Conservation (phyloP, 805 yeast species). For the Candida hispaniensis region DNA sequence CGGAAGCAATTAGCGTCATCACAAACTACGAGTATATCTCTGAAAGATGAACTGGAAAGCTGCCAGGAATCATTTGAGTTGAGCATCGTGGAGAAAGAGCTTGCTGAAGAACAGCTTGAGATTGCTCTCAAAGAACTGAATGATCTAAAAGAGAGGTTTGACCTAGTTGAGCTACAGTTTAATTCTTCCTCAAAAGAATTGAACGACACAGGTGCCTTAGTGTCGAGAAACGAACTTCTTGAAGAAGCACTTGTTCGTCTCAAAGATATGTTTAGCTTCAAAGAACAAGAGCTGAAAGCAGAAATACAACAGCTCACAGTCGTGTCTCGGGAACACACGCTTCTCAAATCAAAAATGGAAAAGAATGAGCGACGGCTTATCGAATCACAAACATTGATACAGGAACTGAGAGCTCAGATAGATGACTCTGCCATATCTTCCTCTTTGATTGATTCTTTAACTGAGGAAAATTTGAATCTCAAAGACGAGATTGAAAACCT, state of each 20-base stretch:
- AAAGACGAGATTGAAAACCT: constrained; percentile 31
- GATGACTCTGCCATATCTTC: constrained; percentile 31
- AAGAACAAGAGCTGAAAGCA: constrained; percentile 20
- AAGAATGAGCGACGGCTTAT: constrained; percentile 16
- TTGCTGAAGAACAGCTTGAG: constrained; percentile 30
- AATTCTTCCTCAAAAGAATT: constrained; percentile 16
- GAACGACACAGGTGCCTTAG: constrained; percentile 1
- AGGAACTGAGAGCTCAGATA: constrained; percentile 24
- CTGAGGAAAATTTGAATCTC: constrained; percentile 33
- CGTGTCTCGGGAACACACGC: constrained; percentile 19
- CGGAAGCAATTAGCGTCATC: too few species aligned
- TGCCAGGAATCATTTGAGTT: constrained; percentile 27
- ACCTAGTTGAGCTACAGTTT: constrained; percentile 23
- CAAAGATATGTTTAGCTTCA: constrained; percentile 22
- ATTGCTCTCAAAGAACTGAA: constrained; percentile 23
- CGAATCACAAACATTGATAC: constrained; percentile 20
- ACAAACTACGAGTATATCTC: too few species aligned
- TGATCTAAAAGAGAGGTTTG: constrained; percentile 18
- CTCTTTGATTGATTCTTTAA: constrained; percentile 30
- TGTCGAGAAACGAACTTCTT: constrained; percentile 31
- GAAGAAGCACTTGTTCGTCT: constrained; percentile 36
- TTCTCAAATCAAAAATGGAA: constrained; percentile 17
- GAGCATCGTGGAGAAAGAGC: constrained; percentile 29
- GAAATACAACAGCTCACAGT: constrained; percentile 19
- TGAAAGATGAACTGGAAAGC: constrained; percentile 20